Percentiles rank a stretch among this genome's conserved stretches.
These are phyloP conservation scores for Albugo laibachii DNA, from an alignment of 352 stramenopile species.

Conservation along the genomic window DNA sequence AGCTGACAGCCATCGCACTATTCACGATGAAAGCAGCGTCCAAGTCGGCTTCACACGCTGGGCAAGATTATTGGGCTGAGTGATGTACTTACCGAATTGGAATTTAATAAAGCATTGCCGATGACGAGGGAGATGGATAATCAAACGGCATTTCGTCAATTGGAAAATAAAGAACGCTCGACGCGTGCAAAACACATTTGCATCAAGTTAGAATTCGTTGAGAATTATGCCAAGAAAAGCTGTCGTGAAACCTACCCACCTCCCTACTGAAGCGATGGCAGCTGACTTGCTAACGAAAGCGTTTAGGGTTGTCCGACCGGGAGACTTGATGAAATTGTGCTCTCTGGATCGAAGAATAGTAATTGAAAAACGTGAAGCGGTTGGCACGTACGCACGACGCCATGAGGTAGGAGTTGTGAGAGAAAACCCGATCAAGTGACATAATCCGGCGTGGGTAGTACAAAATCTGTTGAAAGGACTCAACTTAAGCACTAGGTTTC, in stretches of 20 bases:
- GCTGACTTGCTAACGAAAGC: constrained; percentile 8
- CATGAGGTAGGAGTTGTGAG: no score
- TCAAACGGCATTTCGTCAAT: constrained; percentile 5
- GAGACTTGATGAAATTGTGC: neutral
- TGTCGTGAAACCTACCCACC: constrained; percentile 1
- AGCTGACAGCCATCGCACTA: constrained; percentile 4
- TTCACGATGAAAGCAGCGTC: constrained; percentile 11
- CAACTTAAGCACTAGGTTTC: no score
- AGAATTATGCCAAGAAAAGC: neutral
- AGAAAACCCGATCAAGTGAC: no score
- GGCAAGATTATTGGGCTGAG: neutral
- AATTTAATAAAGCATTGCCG: neutral
- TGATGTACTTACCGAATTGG: constrained; percentile 4
- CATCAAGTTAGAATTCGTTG: neutral
- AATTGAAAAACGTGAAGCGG: no score
- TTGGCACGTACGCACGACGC: no score
- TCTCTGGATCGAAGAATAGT: no score
- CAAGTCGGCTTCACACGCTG: constrained; percentile 1
- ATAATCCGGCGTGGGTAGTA: no score
- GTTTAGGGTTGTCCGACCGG: neutral
- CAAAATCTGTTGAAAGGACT: no score
- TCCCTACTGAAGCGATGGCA: constrained; percentile 1
- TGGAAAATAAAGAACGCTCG: constrained; percentile 3
- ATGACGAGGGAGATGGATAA: constrained; percentile 5
- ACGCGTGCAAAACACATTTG: constrained; percentile 5